Evolutionary conservation across 805 yeast genomes (phyloP), one percentile per base, ranked within the genome.

Genomic region (Lachancea kluyveri): DNA sequence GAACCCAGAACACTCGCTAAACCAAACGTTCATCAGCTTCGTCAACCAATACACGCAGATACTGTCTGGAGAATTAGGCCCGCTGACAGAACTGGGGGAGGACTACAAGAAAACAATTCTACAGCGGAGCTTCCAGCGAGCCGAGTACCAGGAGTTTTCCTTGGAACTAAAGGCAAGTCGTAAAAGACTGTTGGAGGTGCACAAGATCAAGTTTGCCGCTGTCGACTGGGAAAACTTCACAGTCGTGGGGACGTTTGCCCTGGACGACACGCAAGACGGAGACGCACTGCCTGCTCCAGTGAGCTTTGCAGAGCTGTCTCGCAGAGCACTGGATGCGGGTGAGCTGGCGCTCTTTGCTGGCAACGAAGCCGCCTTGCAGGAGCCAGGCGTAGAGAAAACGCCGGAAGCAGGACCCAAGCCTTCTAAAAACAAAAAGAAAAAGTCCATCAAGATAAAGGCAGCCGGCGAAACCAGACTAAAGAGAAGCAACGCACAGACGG

Each of bases 201-300:
- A 55, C 50, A 67, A 67, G 36, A 42, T 74, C 4, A 77, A 71
- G 24, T 84, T 69, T 57, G 85, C 88, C 0, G 71, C 81, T 7
- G 77, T 86, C 14, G 87, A 88, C 57, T 90, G 98, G 98, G 77
- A 78, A 35, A 84, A 82, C 40, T 90, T 88, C 50, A 65, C 68
- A 2, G 65, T 84, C 11, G 79, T 84, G 6, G 85, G 77, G 30
- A 74, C 79, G 2, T 65, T 87, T 9, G 75, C 68, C 29, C 79
- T 86, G 42, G 72, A 73, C 10, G 76, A 74, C 2, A 56, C 72
- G 5, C 87, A 79, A 52, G 65, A 68, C 37, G 72, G 68, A 8
- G 67, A 73, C 4, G 79, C 75, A 30, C 58, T 53, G 22, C 65
- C 72, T 1, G 45, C 50, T 7, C 84, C 94, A 0, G 50, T 80